Conservation (phyloP, 2,329 filamentous ascomycete genomes). For the Blastomyces percursus region DNA sequence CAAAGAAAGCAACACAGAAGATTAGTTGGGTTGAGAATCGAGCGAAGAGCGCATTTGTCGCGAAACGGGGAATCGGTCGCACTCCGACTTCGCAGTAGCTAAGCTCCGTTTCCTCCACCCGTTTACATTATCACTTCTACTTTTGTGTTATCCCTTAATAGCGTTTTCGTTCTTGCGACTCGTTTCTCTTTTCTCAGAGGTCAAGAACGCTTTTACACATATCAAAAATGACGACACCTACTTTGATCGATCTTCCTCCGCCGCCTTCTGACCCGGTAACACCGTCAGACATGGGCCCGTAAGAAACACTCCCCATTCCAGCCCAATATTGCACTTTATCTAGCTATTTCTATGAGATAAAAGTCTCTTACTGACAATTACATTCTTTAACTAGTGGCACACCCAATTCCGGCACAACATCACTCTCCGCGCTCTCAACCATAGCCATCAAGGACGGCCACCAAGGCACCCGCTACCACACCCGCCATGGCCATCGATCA, state of each 20-base stretch:
- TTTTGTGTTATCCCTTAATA: neutral
- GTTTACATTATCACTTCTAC: neutral
- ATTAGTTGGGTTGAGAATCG: neutral
- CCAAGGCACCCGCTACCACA: slow-evolving; percentile 60
- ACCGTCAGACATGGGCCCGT: slow-evolving; percentile 77
- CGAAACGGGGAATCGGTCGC: neutral
- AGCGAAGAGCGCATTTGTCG: neutral
- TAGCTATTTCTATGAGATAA: neutral
- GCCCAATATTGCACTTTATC: slow-evolving; percentile 6
- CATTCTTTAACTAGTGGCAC: slow-evolving; percentile 54
- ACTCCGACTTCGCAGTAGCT: neutral
- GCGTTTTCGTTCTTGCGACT: neutral
- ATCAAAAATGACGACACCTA: slow-evolving; percentile 25
- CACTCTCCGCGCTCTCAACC: slow-evolving; percentile 81
- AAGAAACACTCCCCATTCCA: slow-evolving; percentile 32
- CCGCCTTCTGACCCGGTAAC: slow-evolving; percentile 73
- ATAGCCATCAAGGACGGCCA: slow-evolving; percentile 96
- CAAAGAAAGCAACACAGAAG: neutral
- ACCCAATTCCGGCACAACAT: slow-evolving; percentile 83
- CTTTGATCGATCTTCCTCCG: slow-evolving; percentile 73
- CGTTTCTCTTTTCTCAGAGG: neutral
- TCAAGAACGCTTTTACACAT: neutral
- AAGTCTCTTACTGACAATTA: slow-evolving; percentile 6
- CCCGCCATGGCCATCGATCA: slow-evolving; percentile 43
- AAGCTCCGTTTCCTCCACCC: neutral